Conservation (phyloP, 179 eudicot species). For the Dionaea muscipula region DNA sequence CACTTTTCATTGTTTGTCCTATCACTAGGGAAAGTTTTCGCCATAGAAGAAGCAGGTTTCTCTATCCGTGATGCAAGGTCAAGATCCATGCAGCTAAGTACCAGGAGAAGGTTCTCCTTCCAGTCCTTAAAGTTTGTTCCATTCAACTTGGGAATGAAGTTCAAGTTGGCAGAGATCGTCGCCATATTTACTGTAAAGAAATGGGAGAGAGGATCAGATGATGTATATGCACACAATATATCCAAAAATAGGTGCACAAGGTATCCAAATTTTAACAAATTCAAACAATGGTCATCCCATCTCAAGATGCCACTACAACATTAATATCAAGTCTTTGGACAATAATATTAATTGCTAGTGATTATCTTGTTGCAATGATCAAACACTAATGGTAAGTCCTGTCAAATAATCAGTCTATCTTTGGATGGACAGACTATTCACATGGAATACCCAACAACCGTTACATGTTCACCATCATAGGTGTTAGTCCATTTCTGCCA, state of each 20-base stretch:
- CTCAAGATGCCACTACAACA: not conserved
- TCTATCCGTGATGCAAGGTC: not conserved
- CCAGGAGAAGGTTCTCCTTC: not conserved
- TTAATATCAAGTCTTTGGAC: constrained; percentile 2
- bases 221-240: not conserved
- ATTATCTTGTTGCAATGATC: not conserved
- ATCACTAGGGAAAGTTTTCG: no score
- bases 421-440: no score
- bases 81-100: not conserved
- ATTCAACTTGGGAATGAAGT: not conserved
- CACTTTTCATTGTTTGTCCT: no score
- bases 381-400: no score
- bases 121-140: not conserved
- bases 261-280: not conserved
- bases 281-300: not conserved
- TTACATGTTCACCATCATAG: no score
- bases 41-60: not conserved
- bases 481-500: no score
- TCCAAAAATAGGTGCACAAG: no score
- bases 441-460: no score
- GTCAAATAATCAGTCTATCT: no score
- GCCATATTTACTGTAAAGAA: no score
- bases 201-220: not conserved
- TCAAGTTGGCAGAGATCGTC: not conserved
- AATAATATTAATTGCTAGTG: not conserved